Conservation (phyloP, 2,329 filamentous ascomycete species). For the Sordariomycetes sp. region DNA sequence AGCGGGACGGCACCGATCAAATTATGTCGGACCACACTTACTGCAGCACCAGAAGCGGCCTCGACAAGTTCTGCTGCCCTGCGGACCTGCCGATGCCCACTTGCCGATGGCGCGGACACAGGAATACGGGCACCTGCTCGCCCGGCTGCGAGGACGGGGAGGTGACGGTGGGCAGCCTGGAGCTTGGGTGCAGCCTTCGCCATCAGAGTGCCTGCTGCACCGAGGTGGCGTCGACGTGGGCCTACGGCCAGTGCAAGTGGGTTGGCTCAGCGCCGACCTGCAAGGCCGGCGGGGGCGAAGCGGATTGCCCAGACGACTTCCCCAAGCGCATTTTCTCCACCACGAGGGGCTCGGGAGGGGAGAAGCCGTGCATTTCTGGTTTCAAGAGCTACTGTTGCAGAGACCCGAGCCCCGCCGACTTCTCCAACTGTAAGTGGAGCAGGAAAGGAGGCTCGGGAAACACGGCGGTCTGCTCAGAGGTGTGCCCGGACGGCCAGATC, state of each 20-base stretch:
- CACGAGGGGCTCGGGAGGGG: not conserved
- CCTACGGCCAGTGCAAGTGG: conserved; percentile 9
- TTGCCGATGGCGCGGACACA: conserved; percentile 10
- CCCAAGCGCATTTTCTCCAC: not conserved
- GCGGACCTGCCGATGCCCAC: conserved; percentile 2
- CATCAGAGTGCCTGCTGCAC: conserved; percentile 10
- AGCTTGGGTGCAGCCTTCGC: conserved; percentile 5
- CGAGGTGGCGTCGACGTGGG: not conserved
- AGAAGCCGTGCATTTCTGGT: not conserved
- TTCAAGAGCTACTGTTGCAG: not conserved
- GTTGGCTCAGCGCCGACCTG: not conserved
- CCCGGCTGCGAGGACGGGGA: conserved; percentile 7
- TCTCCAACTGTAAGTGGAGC: not conserved
- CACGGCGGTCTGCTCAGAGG: not conserved
- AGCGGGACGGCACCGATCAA: not conserved
- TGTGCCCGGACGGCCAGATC: not conserved
- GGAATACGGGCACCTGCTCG: conserved; percentile 9
- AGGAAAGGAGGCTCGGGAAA: not conserved
- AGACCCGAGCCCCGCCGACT: not conserved
- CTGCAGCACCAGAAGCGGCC: not conserved
- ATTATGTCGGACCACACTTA: not conserved
- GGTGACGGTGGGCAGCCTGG: conserved; percentile 8
- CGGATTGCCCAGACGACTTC: not conserved
- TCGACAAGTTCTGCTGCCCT: conserved; percentile 6
- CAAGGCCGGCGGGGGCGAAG: not conserved